phyloP scores from a whole-genome alignment of 106 monocot genomes.

The Dioscorea alata region DNA sequence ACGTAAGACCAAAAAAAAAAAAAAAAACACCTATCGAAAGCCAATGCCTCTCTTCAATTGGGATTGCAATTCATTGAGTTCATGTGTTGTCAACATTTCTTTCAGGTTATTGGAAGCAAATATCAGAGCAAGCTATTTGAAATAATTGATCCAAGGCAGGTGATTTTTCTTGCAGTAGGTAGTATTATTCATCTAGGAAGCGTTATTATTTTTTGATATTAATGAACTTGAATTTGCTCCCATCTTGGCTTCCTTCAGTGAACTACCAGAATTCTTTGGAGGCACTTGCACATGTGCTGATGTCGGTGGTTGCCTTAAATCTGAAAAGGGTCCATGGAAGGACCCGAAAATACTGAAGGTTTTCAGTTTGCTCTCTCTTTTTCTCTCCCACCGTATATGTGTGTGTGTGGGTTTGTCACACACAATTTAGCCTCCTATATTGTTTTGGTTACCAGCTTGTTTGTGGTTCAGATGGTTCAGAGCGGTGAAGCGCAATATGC shows the following conservation, averaged over 20 bases:
- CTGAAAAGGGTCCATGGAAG: constrained; percentile 41
- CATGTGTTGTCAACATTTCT: constrained; percentile 1
- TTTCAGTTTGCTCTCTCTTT: neutral
- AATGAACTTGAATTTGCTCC: neutral
- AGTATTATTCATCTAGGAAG: neutral
- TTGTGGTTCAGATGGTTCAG: constrained; percentile 39
- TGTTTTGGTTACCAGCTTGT: neutral
- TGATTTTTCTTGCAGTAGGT: constrained; percentile 2
- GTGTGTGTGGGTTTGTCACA: too few relatives aligned
- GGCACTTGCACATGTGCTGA: constrained; percentile 39
- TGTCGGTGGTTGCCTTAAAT: constrained; percentile 43
- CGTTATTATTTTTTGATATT: neutral
- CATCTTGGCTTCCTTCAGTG: constrained; percentile 19
- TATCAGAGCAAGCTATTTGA: constrained; percentile 58
- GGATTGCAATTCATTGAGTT: neutral
- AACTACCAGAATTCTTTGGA: constrained; percentile 75
- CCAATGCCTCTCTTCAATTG: neutral
- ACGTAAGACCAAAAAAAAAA: constrained; percentile 16
- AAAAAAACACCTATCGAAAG: neutral
- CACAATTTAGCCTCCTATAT: neutral
- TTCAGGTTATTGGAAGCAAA: constrained; percentile 61
- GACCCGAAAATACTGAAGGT: constrained; percentile 30
- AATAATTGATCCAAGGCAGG: constrained; percentile 52
- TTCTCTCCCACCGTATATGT: neutral
- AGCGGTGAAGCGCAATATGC: constrained; percentile 54